Percentiles rank a stretch among this genome's conserved stretches.
Conservation (phyloP, 192 early-diverging fungal genomes). For the Backusella parvicylindrica region DNA sequence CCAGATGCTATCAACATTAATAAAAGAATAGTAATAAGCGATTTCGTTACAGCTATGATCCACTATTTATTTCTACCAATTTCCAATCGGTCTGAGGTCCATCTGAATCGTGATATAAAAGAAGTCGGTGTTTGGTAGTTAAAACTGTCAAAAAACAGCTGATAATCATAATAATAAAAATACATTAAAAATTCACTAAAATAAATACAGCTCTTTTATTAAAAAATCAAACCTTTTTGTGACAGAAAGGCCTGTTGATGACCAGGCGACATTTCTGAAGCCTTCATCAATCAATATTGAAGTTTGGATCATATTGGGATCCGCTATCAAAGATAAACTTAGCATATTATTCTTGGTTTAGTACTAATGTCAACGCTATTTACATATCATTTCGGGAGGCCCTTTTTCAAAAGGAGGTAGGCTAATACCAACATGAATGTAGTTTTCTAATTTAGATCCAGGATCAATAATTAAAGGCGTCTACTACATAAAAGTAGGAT, state of each 20-base stretch:
- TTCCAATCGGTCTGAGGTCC: not conserved
- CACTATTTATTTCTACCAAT: not conserved
- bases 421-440: not conserved
- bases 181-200: not conserved
- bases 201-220: not conserved
- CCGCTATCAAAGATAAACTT: not conserved
- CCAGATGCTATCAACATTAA: not conserved
- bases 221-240: not conserved
- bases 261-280: not conserved
- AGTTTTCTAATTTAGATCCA: not conserved
- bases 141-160: constrained; percentile 3
- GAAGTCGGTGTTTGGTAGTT: not conserved
- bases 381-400: not conserved
- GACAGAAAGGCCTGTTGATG: not conserved
- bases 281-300: not conserved
- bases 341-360: too few species aligned
- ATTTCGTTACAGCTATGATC: too few species aligned
- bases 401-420: not conserved
- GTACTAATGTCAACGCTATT: too few species aligned
- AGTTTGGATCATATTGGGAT: not conserved
- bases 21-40: too few species aligned
- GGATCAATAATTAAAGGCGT: not conserved
- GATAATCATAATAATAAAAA: not conserved
- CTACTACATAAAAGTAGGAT: not conserved
- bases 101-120: constrained; percentile 2